Evolutionary conservation across 2,329 filamentous ascomycete species (phyloP), one percentile per base, ranked within the genome.

Genomic region (Botrytis pseudocinerea): DNA sequence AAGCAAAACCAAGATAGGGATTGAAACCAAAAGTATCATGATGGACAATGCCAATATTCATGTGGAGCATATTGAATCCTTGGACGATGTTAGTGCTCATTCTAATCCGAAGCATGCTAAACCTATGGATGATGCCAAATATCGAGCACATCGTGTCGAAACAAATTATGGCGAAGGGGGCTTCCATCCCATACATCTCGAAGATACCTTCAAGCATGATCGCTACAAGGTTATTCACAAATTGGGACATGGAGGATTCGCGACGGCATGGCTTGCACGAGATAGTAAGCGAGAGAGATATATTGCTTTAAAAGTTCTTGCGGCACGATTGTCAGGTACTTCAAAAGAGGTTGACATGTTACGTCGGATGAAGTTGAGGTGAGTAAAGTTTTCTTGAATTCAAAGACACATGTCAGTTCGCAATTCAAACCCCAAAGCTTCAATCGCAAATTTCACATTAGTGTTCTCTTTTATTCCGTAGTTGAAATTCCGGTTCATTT

Each of bases 251-350:
- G 84, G 85, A 44, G 81, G 81, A 1, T 85, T 79, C 75, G 82
- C 84, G 4, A 87, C 83, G 4, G 82, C 85, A 57, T 87, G 83
- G 85, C 82, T 86, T 42, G 83, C 82, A 14, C 76, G 78, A 5
- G 81, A 83, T 57, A 70, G 25, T 4, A 35, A 70, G 12, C 71
- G 73, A 32, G n/a, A 63, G 35, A 64, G 75, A 48, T 74, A 75
- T 74, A 75, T 77, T 69, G 76, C 76, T 14, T 28, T 77, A 20
- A 77, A 77, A 54, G 76, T 77, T 35, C 68, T 77, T 18, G 75
- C 74, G 32, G 72, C 76, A 25, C 51, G 72, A 61, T 38, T 73
- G 28, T 76, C 74, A 51, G 32, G 68, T 40, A 66, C 72, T 25
- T 74, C 74, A 60, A 73, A 74, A 4, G 76, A 77, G 57, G 64